Base-by-base conservation (phyloP, 2,329 filamentous ascomycete species). In the Fusarium sterilihyphosum region DNA sequence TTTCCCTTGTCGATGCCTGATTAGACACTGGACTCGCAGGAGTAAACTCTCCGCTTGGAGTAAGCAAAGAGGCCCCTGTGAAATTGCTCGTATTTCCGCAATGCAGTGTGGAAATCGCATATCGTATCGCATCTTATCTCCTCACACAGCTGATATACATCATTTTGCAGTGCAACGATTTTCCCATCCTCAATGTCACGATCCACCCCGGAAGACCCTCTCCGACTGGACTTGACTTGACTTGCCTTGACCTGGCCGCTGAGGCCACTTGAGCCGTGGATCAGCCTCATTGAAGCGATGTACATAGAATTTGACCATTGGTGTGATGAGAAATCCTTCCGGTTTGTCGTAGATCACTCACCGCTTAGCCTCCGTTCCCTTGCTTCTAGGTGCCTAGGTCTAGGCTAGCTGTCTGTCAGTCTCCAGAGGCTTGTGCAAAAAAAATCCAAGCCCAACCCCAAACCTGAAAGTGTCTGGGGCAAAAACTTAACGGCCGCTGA, bases 1-100 rank as follows among this genome's bases (percentile, higher is more conserved):
- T n/a, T 35, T 3, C 26, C 41, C 56, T 49, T n/a, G 13, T 14
- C 29, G 6, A 18, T 35, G n/a, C 17, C 33, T 57, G 29, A 38
- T 61, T 71, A 38, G 61, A 29, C 37, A 37, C 31, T 18, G 14
- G 31, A 40, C n/a, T 61, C 14, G 13, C 37, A 73, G 77, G 77
- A 78, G 75, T n/a, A 77, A 78, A 74, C 52, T 65, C 75, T 77
- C 77, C 77, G 67, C 60, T 54, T 41, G 18, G 22, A 58, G 35
- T 35, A 43, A 46, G 24, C 11, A 35, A 35, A 37, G n/a, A 17
- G 46, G 57, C 61, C 65, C 24, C 18, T 12, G 58, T 68, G 60
- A 52, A 49, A 59, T 67, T 69, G 35, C 41, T 41, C 31, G 33
- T 43, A 31, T 58, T 65, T 59, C 61, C 43, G 54, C 18, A 31